Base-by-base conservation (phyloP, 352 stramenopile species). In the Phytophthora citrophthora region DNA sequence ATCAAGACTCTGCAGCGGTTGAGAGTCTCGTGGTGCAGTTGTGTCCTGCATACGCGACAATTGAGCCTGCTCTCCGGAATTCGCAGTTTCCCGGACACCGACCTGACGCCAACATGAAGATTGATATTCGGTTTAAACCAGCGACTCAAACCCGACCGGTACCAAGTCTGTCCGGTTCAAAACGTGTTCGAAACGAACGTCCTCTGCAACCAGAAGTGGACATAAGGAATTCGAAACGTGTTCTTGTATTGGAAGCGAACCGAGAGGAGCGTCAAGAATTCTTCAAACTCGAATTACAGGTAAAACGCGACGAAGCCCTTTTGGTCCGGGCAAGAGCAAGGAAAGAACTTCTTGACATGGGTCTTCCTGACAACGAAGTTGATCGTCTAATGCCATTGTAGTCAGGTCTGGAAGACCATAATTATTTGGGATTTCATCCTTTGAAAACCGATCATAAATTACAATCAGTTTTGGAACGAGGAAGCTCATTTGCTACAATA, bases 221-320 rank as follows among this genome's bases (percentile, higher is more conserved):
- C 29, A 8, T 34, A 13, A 34, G 29, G 24, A 16, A 53, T 24
- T 26, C n/a, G 15, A 29, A 36, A 8, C 41, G 31, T 20, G 41
- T 55, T 11, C 31, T 34, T 5, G 6, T 64, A 29, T 36, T 61
- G 44, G 46, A 68, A 34, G 52, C 55, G 12, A 48, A 79, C 18
- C 56, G 54, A 32, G 47, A 70, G 32, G 54, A 76, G 24, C 58
- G 70, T 36, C 75, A 74, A 18, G 61, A 72, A 41, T 68, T 81
- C 31, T 78, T 81, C 40, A 55, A 73, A 43, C 63, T 81, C 38
- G 75, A 83, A 34, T 44, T 81, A 8, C 69, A 83, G 52, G 51
- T 71, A 16, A 77, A 69, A 43, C 72, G 78, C 11, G 59, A 80
- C 24, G 34, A 81, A 50, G 65, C 76, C 4, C 61, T 79, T 50